Conservation (phyloP, 768 basidiomycete species). For the Boletus sp. region DNA sequence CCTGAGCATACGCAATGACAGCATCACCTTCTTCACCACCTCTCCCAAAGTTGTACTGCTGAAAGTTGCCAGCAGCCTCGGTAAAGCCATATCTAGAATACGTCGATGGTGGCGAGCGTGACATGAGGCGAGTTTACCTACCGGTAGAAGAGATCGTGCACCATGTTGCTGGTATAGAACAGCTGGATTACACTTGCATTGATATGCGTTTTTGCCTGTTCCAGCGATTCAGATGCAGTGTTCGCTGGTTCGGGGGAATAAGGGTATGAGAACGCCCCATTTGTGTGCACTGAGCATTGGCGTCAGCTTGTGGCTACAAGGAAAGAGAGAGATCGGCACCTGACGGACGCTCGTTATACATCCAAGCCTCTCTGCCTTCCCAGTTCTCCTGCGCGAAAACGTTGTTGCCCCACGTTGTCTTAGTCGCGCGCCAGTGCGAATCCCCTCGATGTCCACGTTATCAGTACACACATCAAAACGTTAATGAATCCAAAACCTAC, state of each 20-base stretch:
- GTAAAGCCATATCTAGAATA: conserved; percentile 79
- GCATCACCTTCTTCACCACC: conserved; percentile 87
- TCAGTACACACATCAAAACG: neutral
- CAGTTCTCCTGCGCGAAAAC: conserved; percentile 94
- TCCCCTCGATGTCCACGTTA: conserved; percentile 16
- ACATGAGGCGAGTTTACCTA: conserved; percentile 17
- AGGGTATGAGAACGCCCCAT: conserved; percentile 56
- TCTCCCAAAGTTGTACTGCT: conserved; percentile 92
- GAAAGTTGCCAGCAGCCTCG: conserved; percentile 92
- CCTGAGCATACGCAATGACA: conserved; percentile 93
- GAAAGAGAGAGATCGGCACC: conserved; percentile 20
- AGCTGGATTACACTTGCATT: conserved; percentile 84
- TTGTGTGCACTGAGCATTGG: neutral
- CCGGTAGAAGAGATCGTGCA: conserved; percentile 81
- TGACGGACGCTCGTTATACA: conserved; percentile 76
- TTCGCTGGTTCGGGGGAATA: conserved; percentile 51
- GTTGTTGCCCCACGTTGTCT: conserved; percentile 82
- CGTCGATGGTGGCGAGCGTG: neutral
- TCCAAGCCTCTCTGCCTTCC: conserved; percentile 61
- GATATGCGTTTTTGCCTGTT: conserved; percentile 76
- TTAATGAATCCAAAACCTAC: conserved; percentile 1
- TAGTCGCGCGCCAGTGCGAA: conserved; percentile 54
- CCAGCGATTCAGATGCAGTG: neutral
- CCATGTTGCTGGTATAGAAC: conserved; percentile 82
- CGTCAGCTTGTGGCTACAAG: neutral